Base-by-base conservation (phyloP, 345 rosid genomes). In the Microcos paniculata region DNA sequence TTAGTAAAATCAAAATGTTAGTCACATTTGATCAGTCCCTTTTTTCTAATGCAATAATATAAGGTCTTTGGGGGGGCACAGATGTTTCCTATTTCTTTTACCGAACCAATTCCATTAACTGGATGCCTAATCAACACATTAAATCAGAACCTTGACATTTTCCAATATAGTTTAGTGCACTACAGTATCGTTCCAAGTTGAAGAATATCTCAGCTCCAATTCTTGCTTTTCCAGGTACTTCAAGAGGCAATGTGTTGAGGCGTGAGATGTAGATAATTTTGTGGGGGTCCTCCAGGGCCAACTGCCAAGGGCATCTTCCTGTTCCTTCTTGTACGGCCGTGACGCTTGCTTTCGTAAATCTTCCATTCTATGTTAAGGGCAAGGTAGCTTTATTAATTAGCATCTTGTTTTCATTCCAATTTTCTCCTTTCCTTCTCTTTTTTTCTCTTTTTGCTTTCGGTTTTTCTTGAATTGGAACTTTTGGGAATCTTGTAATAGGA, bases 401-500 rank as follows among this genome's bases (percentile, higher is more conserved):
- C 82, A 56, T 53, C 66, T 78, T 35, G 13, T 15, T 40, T 13
- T 26, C 40, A 35, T 56, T 28, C 46, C 55, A 21, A 21, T 24
- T 70, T 66, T 57, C 28, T 38, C n/a, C 49, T 53, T 55, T 66
- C 24, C 19, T 18, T 16, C 12, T 42, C 5, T 64, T 48, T 59
- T 35, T 35, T 35, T 7, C 18, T 28, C 14, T 14, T 15, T 76
- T 18, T 52, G 64, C 81, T 74, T 81, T 84, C 72, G 46, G 74
- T 53, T 72, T 68, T 69, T 69, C 67, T 82, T 75, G 72, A 71
- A 77, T 59, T 26, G 45, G 57, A 62, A 77, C 77, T 67, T 14
- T 18, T 59, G 64, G 77, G 88, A 80, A 80, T 80, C 80, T 81
- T 35, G 12, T 52, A n/a, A 48, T 38, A 6, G 64, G 35, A 18